Percentiles rank a stretch among this genome's conserved stretches.
phyloP scores from a whole-genome alignment of 1,284 basidiomycete genomes.

The Tylopilus orsonianus region DNA sequence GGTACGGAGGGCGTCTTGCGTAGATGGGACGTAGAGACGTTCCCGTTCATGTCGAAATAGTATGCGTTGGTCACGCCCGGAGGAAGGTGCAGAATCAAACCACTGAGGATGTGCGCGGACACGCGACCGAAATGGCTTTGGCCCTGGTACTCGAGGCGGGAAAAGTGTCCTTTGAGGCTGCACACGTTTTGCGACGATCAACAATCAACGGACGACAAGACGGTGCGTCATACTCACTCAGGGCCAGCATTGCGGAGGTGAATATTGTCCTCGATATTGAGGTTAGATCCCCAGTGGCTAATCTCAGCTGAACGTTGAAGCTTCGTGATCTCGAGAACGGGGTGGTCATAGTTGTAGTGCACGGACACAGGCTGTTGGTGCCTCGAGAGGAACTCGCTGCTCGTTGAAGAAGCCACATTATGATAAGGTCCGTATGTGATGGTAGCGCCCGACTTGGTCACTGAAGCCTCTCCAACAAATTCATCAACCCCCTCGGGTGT shows the following conservation, averaged over 20 bases:
- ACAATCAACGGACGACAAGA: background rate
- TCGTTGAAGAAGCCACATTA: constrained; percentile 65
- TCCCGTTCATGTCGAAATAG: constrained; percentile 90
- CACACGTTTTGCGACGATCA: constrained; percentile 3
- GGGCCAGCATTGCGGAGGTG: constrained; percentile 87
- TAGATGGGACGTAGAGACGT: constrained; percentile 93
- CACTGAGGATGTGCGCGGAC: constrained; percentile 70
- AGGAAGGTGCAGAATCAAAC: constrained; percentile 76
- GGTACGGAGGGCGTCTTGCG: constrained; percentile 63
- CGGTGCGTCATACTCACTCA: constrained; percentile 52
- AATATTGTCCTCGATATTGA: constrained; percentile 92
- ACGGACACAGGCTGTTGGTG: constrained; percentile 69
- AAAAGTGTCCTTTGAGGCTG: constrained; percentile 95
- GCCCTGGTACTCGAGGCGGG: constrained; percentile 83
- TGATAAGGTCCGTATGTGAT: constrained; percentile 89
- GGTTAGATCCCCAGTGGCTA: constrained; percentile 94
- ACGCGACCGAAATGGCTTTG: constrained; percentile 66
- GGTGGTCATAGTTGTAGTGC: constrained; percentile 81
- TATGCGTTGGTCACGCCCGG: constrained; percentile 80
- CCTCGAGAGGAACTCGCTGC: constrained; percentile 52
- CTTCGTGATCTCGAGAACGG: constrained; percentile 74
- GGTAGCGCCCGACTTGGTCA: constrained; percentile 76
- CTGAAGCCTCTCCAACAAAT: constrained; percentile 56
- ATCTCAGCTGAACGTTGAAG: constrained; percentile 84
- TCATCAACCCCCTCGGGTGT: constrained; percentile 54